phyloP scores from a whole-genome alignment of 2,329 filamentous ascomycete species.

The Xylariaceae sp. region DNA sequence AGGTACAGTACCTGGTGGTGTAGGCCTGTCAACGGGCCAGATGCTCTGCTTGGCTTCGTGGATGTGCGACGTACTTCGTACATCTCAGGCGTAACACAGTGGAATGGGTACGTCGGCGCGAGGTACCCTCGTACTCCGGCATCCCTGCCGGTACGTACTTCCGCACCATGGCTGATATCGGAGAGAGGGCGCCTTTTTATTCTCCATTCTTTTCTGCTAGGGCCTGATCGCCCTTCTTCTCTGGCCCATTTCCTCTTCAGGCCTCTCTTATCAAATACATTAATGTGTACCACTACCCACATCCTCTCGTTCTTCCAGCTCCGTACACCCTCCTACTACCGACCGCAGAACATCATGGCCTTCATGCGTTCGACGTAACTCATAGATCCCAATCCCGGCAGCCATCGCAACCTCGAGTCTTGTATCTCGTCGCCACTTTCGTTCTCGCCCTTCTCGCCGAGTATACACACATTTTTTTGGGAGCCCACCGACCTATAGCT shows the following conservation, averaged over 20 bases:
- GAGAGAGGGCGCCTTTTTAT: conserved; percentile 28
- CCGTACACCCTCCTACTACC: conserved; percentile 16
- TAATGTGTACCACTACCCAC: conserved; percentile 36
- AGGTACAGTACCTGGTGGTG: conserved; percentile 3
- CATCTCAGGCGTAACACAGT: background rate
- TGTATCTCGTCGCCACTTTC: conserved; percentile 19
- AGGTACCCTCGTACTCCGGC: conserved; percentile 13
- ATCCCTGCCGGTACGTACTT: conserved; percentile 12
- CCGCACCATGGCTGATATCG: conserved; percentile 2
- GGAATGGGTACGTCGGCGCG: conserved; percentile 12
- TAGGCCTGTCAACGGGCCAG: conserved; percentile 15
- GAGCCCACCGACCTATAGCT: conserved; percentile 1
- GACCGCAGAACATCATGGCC: conserved; percentile 26
- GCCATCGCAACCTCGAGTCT: conserved; percentile 26
- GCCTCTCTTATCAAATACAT: conserved; percentile 33
- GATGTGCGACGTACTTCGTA: conserved; percentile 19
- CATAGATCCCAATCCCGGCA: conserved; percentile 18
- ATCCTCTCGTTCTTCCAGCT: conserved; percentile 21
- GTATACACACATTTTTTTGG: conserved; percentile 16
- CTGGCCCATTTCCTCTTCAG: conserved; percentile 17
- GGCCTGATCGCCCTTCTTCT: conserved; percentile 22
- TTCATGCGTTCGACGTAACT: conserved; percentile 23
- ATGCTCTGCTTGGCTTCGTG: conserved; percentile 4
- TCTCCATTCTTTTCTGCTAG: conserved; percentile 23
- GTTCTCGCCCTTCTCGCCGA: conserved; percentile 13